A percentile compares a stretch with the other conserved stretches of the same genome.
Evolutionary conservation across 2,329 filamentous ascomycete genomes (phyloP).

Genomic region (Aureobasidium leucospermi): DNA sequence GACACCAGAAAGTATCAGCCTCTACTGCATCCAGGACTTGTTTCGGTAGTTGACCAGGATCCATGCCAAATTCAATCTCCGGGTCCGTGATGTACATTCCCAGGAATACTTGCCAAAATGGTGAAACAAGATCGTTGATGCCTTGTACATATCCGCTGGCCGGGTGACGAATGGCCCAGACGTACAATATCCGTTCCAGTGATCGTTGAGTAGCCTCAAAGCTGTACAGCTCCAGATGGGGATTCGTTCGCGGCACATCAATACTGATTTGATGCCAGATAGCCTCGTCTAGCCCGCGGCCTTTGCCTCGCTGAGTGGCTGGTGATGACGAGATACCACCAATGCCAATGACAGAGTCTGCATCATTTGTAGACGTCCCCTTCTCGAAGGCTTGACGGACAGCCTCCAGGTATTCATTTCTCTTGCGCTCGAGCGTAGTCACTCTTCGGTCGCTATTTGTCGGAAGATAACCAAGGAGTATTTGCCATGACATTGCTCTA

Average conservation of each 20-base stretch:
- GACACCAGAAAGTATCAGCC: conserved; percentile 96
- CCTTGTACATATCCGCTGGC: conserved; percentile 97
- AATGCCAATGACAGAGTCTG: conserved; percentile 45
- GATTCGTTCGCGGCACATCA: conserved; percentile 91
- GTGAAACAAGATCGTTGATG: conserved; percentile 95
- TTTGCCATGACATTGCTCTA: conserved; percentile 97
- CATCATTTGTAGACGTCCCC: conserved; percentile 35
- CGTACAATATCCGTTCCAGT: conserved; percentile 86
- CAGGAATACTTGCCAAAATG: conserved; percentile 96
- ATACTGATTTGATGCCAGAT: conserved; percentile 99
- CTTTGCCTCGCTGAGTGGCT: conserved; percentile 48
- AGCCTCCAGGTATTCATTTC: conserved; percentile 93
- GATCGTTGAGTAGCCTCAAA: conserved; percentile 95
- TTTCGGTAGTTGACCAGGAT: conserved; percentile 85
- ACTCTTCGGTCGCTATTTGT: conserved; percentile 94
- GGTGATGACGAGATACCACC: conserved; percentile 38
- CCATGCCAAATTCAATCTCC: conserved; percentile 90
- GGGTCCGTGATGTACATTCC: conserved; percentile 91
- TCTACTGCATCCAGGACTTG: conserved; percentile 93
- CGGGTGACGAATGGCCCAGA: conserved; percentile 96
- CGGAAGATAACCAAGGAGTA: conserved; percentile 88
- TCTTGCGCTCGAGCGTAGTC: conserved; percentile 82
- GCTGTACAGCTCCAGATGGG: conserved; percentile 87
- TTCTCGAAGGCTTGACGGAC: conserved; percentile 62
- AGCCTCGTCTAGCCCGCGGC: conserved; percentile 84